phyloP scores from a whole-genome alignment of 768 basidiomycete genomes.

The Trametes cingulata region DNA sequence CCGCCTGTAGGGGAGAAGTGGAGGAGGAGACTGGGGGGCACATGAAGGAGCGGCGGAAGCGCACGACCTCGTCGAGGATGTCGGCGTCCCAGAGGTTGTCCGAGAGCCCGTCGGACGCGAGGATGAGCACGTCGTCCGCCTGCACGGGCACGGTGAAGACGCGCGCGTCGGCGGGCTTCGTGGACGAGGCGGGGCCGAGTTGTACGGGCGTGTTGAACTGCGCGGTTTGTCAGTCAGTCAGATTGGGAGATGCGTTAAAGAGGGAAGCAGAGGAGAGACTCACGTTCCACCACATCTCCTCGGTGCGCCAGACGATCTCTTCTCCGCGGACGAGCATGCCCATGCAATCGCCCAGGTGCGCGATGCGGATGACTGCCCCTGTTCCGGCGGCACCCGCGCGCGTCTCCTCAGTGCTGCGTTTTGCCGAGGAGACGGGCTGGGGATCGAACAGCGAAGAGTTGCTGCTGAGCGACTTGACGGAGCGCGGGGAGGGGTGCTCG shows the following conservation, averaged over 20 bases:
- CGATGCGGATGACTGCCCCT: constrained; percentile 71
- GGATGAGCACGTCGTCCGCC: constrained; percentile 74
- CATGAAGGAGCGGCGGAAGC: constrained; percentile 49
- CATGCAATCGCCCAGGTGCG: constrained; percentile 87
- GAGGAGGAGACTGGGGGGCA: not conserved
- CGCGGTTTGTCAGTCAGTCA: too few species aligned
- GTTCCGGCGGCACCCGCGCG: constrained; percentile 38
- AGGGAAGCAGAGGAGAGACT: constrained; percentile 30
- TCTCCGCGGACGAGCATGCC: constrained; percentile 81
- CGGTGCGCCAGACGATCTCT: constrained; percentile 79
- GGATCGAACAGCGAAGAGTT: constrained; percentile 20
- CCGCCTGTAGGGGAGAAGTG: too few species aligned
- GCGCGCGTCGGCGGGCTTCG: constrained; percentile 67
- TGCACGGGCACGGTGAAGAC: constrained; percentile 68
- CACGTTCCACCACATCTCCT: constrained; percentile 92
- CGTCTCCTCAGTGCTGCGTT: constrained; percentile 19
- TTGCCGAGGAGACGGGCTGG: constrained; percentile 14
- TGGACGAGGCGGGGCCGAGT: constrained; percentile 61
- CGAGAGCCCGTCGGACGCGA: constrained; percentile 78
- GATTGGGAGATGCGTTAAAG: too few species aligned
- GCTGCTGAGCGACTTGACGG: not conserved
- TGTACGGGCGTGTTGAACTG: constrained; percentile 67
- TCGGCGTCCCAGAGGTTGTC: constrained; percentile 92
- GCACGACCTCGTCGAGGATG: constrained; percentile 75
- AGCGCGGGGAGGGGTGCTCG: constrained; percentile 39